Evolutionary conservation across 345 rosid genomes (phyloP).

Genomic region (Salix suchowensis): DNA sequence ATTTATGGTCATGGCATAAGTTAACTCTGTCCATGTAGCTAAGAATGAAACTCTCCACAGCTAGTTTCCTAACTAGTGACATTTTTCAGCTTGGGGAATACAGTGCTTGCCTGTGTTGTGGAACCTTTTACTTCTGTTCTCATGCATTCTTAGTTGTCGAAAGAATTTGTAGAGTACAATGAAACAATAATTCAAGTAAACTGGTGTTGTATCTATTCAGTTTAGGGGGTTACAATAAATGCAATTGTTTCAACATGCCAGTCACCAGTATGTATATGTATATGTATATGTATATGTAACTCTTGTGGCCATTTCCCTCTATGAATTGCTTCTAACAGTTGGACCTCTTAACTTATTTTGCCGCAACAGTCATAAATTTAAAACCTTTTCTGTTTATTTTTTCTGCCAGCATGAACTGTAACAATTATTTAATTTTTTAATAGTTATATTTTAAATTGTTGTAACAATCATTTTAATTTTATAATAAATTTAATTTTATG

Average conservation of each 20-base stretch:
- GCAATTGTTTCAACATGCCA: background rate
- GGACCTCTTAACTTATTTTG: background rate
- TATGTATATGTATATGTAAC: background rate
- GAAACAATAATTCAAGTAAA: background rate
- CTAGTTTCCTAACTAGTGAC: background rate
- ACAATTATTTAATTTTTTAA: no score
- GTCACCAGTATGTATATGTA: background rate
- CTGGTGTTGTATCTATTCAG: background rate
- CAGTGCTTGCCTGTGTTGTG: background rate
- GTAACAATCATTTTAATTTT: no score
- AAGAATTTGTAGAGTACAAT: background rate
- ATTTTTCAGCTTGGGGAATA: slow-evolving; percentile 8
- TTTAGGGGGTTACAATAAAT: background rate
- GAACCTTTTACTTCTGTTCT: background rate
- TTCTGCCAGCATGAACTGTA: no score
- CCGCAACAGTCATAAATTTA: no score
- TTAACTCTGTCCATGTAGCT: background rate
- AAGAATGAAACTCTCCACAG: background rate
- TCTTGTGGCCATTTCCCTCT: background rate
- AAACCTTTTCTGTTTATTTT: no score
- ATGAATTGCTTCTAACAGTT: background rate
- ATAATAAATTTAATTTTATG: no score
- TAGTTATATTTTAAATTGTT: no score
- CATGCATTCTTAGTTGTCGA: background rate
- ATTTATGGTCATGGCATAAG: background rate